phyloP scores from a whole-genome alignment of 2,329 filamentous ascomycete species.

The Fusarium brevicatenulatum region DNA sequence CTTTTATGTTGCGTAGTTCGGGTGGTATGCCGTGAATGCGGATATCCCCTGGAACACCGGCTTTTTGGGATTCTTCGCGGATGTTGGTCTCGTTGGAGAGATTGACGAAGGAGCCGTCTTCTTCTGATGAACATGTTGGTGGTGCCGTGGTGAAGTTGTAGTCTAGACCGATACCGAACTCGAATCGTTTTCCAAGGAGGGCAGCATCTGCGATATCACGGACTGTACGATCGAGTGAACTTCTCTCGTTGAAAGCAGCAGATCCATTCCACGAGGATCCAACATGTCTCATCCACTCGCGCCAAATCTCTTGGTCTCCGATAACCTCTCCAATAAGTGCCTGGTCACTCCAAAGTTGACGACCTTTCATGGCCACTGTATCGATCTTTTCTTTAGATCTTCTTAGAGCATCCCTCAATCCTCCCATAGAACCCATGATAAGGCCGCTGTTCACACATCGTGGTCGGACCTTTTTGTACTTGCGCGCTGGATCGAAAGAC shows the following conservation, averaged over 20 bases:
- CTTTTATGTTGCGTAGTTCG: conserved; percentile 39
- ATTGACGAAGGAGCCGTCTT: conserved; percentile 50
- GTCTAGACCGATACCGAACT: conserved; percentile 53
- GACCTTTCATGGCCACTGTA: conserved; percentile 39
- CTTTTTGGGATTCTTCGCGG: conserved; percentile 40
- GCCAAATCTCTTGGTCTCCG: conserved; percentile 53
- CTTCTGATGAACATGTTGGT: conserved; percentile 51
- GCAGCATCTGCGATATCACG: conserved; percentile 44
- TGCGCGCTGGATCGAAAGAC: conserved; percentile 47
- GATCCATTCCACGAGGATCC: conserved; percentile 48
- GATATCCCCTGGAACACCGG: conserved; percentile 46
- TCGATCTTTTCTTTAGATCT: conserved; percentile 47
- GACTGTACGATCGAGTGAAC: conserved; percentile 30
- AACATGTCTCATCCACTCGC: conserved; percentile 46
- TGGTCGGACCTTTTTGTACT: conserved; percentile 47
- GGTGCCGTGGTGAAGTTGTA: conserved; percentile 52
- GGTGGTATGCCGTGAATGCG: conserved; percentile 44
- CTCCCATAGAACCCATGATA: conserved; percentile 50
- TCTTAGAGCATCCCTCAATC: conserved; percentile 39
- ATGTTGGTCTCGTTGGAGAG: conserved; percentile 43
- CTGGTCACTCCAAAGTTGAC: conserved; percentile 54
- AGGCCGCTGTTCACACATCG: conserved; percentile 51
- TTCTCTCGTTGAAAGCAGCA: conserved; percentile 14
- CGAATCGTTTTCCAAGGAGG: conserved; percentile 46
- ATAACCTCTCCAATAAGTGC: conserved; percentile 52